A percentile compares a stretch with the other conserved stretches of the same genome.
phyloP scores from a whole-genome alignment of 1,284 basidiomycete species.

The Blastosporella zonata region DNA sequence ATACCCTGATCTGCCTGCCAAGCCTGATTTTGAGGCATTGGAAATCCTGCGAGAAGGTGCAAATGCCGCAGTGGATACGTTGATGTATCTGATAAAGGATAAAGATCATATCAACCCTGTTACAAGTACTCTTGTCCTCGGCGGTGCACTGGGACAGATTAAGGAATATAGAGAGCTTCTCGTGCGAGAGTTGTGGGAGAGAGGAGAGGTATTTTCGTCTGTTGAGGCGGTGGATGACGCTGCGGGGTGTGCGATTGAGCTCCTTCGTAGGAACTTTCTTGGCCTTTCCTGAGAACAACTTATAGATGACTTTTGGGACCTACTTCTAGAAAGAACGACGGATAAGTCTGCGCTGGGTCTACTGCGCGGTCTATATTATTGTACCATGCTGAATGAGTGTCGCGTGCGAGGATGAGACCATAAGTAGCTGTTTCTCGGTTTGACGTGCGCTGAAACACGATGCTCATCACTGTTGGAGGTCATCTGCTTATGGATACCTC shows the following conservation, averaged over 20 bases:
- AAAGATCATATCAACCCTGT: not conserved
- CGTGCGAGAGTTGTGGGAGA: conserved; percentile 8
- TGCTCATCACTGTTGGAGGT: too few relatives aligned
- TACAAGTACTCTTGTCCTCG: conserved; percentile 19
- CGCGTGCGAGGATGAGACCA: too few relatives aligned
- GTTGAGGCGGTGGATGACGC: conserved; percentile 19
- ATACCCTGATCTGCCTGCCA: conserved; percentile 9
- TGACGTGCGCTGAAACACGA: too few relatives aligned
- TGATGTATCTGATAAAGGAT: conserved; percentile 8
- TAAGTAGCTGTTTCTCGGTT: too few relatives aligned
- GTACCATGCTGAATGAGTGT: too few relatives aligned
- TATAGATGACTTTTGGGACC: not conserved
- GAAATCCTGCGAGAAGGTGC: conserved; percentile 19
- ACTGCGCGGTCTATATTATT: not conserved
- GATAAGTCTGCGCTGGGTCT: not conserved
- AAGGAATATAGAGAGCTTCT: conserved; percentile 14
- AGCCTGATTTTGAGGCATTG: conserved; percentile 18
- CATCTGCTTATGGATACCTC: too few relatives aligned
- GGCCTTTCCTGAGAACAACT: not conserved
- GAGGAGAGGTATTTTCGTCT: conserved; percentile 16
- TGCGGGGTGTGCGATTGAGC: conserved; percentile 16
- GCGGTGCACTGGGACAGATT: conserved; percentile 22
- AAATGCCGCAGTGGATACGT: conserved; percentile 13
- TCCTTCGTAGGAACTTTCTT: conserved; percentile 16
- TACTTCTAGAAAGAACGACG: not conserved